Evolutionary conservation across 2,329 filamentous ascomycete genomes (phyloP).

Genomic region (Fusarium caatingaense): DNA sequence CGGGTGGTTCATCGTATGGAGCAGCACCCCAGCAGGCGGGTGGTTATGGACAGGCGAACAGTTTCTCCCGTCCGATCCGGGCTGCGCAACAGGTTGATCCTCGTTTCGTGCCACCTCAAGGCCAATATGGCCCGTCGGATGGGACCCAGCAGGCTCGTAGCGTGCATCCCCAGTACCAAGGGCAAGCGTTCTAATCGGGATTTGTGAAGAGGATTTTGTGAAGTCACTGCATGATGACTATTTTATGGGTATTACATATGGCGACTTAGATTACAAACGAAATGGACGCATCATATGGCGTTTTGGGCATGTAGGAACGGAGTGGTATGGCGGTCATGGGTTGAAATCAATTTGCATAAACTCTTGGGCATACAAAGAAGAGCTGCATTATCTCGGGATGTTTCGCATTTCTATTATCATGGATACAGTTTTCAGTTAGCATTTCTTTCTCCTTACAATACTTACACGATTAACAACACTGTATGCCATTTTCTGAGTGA

Average conservation of each 20-base stretch:
- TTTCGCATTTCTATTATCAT: conserved; percentile 9
- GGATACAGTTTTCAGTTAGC: conserved; percentile 19
- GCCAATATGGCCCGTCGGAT: conserved; percentile 46
- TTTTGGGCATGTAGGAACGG: conserved; percentile 27
- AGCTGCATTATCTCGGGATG: conserved; percentile 19
- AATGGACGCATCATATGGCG: conserved; percentile 34
- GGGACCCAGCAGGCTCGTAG: conserved; percentile 37
- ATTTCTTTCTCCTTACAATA: neutral
- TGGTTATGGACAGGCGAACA: conserved; percentile 38
- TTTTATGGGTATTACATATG: conserved; percentile 22
- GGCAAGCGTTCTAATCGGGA: conserved; percentile 50
- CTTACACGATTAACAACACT: neutral
- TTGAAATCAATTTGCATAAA: conserved; percentile 29
- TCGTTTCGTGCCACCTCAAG: conserved; percentile 47
- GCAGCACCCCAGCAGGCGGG: conserved; percentile 38
- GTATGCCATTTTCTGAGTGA: neutral
- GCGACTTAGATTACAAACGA: conserved; percentile 28
- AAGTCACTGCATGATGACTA: neutral
- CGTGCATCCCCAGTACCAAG: conserved; percentile 51
- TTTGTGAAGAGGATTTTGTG: neutral
- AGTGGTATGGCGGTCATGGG: conserved; percentile 24
- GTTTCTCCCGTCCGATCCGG: conserved; percentile 51
- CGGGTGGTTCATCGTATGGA: conserved; percentile 39
- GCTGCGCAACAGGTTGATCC: conserved; percentile 46
- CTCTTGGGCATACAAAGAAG: conserved; percentile 24